A percentile compares a stretch with the other conserved stretches of the same genome.
Evolutionary conservation across 805 yeast species (phyloP).

Genomic region (Candida patagonica): DNA sequence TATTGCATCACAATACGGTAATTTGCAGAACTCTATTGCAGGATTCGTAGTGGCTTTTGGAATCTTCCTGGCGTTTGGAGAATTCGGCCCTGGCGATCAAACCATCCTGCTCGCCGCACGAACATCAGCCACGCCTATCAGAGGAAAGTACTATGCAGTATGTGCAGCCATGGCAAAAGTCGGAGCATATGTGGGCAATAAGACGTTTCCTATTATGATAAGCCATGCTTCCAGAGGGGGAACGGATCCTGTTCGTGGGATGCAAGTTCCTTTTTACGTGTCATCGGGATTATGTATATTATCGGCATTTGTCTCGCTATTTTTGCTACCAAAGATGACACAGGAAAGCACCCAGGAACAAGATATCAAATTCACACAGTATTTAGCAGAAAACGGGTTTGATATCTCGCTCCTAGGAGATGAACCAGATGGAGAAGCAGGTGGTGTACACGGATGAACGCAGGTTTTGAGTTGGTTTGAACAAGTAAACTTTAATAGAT

Average conservation of each 20-base stretch:
- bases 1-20: slow-evolving; percentile 63
- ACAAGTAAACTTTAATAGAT: no score
- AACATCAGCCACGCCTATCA: slow-evolving; percentile 72
- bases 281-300: slow-evolving; percentile 67
- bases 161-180: slow-evolving; percentile 87
- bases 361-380: slow-evolving; percentile 59
- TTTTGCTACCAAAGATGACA: slow-evolving; percentile 69
- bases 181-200: slow-evolving; percentile 87
- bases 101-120: slow-evolving; percentile 81
- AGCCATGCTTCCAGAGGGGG: slow-evolving; percentile 38
- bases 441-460: no score
- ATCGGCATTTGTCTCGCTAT: slow-evolving; percentile 56
- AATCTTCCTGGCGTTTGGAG: slow-evolving; percentile 77
- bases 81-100: slow-evolving; percentile 89
- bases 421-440: background rate
- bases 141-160: slow-evolving; percentile 84
- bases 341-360: slow-evolving; percentile 75
- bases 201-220: slow-evolving; percentile 74
- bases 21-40: slow-evolving; percentile 51
- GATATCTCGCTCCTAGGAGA: slow-evolving; percentile 52
- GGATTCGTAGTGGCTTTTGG: slow-evolving; percentile 81
- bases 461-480: no score
- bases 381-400: slow-evolving; percentile 58
- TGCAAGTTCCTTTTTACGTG: slow-evolving; percentile 70
- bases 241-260: slow-evolving; percentile 38